Conservation (phyloP, 1,284 basidiomycete species). For the Ganoderma multipileum region DNA sequence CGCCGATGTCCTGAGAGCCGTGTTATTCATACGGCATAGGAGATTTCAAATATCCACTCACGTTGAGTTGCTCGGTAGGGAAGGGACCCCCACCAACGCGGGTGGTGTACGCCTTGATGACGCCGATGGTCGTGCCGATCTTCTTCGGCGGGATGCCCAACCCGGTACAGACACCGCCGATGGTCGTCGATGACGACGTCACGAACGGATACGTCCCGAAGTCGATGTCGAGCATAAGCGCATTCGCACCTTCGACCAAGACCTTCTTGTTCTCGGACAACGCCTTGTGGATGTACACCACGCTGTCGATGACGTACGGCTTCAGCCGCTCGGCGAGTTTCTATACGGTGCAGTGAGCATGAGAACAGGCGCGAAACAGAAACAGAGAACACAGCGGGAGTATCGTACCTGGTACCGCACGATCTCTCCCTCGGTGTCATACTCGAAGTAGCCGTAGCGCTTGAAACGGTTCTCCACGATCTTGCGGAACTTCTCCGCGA, state of each 20-base stretch:
- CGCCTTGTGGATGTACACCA: constrained; percentile 86
- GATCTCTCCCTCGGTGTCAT: constrained; percentile 98
- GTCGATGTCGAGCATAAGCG: constrained; percentile 97
- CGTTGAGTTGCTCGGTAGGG: constrained; percentile 94
- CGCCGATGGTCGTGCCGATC: constrained; percentile 89
- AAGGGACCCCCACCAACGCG: constrained; percentile 98
- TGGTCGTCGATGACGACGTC: constrained; percentile 91
- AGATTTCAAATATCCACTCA: constrained; percentile 44
- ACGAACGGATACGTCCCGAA: constrained; percentile 98
- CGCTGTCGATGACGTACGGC: constrained; percentile 91
- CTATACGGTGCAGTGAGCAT: not conserved
- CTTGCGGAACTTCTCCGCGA: constrained; percentile 93
- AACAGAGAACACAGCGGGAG: not conserved
- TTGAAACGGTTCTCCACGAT: constrained; percentile 98
- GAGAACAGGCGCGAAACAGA: constrained; percentile 1
- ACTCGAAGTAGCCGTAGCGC: constrained; percentile 97
- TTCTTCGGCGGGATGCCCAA: constrained; percentile 92
- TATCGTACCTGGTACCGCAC: constrained; percentile 80
- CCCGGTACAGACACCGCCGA: constrained; percentile 96
- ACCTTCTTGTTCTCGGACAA: constrained; percentile 80
- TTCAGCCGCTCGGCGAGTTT: constrained; percentile 83
- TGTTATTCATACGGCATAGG: not conserved
- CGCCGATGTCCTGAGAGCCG: constrained; percentile 72
- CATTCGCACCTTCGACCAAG: constrained; percentile 97
- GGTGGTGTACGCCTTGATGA: constrained; percentile 98